Conservation (phyloP, 169 alveolate genomes). For the Eimeria brunetti region DNA sequence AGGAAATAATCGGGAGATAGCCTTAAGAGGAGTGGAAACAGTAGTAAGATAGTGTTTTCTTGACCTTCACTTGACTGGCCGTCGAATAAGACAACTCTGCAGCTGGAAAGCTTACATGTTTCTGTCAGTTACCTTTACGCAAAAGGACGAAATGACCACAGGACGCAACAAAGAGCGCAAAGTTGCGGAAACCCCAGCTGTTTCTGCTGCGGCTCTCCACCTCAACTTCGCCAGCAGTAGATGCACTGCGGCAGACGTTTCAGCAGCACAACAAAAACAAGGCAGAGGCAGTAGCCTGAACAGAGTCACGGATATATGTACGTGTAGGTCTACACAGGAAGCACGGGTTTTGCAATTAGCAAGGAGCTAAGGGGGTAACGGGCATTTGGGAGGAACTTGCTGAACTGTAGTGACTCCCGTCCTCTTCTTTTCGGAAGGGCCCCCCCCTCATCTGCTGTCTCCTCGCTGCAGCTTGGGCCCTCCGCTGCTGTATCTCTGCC, state of each 20-base stretch:
- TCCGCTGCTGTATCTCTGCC: constrained; percentile 58
- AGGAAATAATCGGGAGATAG: neutral
- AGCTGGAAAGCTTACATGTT: neutral
- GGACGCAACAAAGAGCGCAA: neutral
- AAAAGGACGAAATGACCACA: neutral
- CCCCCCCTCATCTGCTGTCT: constrained; percentile 3
- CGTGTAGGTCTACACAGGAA: neutral
- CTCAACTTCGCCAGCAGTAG: neutral
- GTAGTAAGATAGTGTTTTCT: neutral
- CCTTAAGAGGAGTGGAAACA: no score
- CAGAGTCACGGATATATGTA: neutral
- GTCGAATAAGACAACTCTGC: neutral
- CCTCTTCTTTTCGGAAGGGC: constrained; percentile 1
- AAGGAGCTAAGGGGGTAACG: constrained; percentile 20
- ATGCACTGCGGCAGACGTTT: neutral
- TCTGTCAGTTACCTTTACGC: neutral
- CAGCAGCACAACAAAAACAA: neutral
- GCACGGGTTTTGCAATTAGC: neutral
- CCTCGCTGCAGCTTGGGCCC: constrained; percentile 58
- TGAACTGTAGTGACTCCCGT: neutral
- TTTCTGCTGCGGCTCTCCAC: neutral
- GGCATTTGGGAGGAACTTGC: neutral
- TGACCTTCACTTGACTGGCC: neutral
- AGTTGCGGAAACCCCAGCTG: neutral
- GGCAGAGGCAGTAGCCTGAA: neutral